Conservation (phyloP, 2,329 filamentous ascomycete genomes). For the Ceratocystis ficicola region DNA sequence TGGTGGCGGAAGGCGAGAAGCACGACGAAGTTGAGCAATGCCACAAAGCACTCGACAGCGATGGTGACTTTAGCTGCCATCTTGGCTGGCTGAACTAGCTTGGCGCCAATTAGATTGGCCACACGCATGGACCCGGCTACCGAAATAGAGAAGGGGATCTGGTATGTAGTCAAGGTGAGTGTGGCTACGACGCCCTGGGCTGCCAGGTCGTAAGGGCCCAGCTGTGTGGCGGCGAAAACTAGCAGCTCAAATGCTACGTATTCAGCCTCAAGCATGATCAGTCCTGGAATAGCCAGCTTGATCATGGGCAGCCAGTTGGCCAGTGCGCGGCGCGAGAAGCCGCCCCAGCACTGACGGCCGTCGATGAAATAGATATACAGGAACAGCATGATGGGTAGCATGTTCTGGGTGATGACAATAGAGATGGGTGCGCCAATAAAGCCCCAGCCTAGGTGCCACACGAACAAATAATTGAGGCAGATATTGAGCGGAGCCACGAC, state of each 20-base stretch:
- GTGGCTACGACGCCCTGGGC: constrained; percentile 79
- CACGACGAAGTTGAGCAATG: constrained; percentile 63
- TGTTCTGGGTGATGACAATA: constrained; percentile 63
- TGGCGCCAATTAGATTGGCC: constrained; percentile 83
- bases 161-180: constrained; percentile 68
- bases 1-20: constrained; percentile 56
- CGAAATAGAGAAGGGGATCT: constrained; percentile 82
- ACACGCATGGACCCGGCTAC: constrained; percentile 82
- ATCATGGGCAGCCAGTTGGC: constrained; percentile 71
- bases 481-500: constrained; percentile 66
- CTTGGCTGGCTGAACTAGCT: constrained; percentile 66
- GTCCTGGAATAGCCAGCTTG: constrained; percentile 70
- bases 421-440: constrained; percentile 76
- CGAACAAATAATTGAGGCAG: constrained; percentile 65
- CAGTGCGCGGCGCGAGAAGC: constrained; percentile 58
- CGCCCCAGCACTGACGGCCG: constrained; percentile 72
- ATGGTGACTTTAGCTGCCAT: constrained; percentile 69
- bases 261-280: constrained; percentile 90
- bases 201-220: constrained; percentile 67
- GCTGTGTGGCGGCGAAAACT: constrained; percentile 67
- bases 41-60: constrained; percentile 54
- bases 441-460: constrained; percentile 56
- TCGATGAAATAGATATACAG: constrained; percentile 63
- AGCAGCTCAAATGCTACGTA: constrained; percentile 87
- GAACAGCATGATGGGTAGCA: constrained; percentile 65